A percentile compares a stretch with the other conserved stretches of the same genome.
phyloP scores from a whole-genome alignment of 441 rosid genomes.

The Adansonia rubrostipa region DNA sequence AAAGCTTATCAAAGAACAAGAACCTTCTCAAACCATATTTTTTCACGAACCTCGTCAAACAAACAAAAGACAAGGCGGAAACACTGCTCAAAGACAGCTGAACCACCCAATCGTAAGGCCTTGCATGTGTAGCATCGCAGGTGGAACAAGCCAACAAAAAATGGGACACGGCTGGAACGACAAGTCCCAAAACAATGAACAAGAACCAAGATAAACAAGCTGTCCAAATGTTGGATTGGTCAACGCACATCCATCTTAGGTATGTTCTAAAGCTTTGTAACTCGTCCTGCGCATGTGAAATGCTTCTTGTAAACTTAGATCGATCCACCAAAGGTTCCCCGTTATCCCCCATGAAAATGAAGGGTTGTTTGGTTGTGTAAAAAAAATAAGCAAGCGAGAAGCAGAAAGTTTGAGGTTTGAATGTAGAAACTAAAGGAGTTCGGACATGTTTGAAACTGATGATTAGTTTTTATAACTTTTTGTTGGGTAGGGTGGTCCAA shows the following conservation, averaged over 20 bases:
- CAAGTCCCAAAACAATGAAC: constrained; percentile 62
- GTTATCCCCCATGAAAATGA: constrained; percentile 28
- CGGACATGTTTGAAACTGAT: background rate
- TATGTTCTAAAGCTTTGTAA: constrained; percentile 70
- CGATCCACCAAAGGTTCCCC: constrained; percentile 39
- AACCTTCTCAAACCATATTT: constrained; percentile 73
- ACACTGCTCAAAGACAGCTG: constrained; percentile 78
- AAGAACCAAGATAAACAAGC: constrained; percentile 73
- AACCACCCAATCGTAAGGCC: constrained; percentile 75
- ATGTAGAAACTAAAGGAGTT: background rate
- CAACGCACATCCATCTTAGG: constrained; percentile 87
- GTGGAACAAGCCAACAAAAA: constrained; percentile 69
- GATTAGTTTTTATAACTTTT: background rate
- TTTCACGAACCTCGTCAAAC: constrained; percentile 64
- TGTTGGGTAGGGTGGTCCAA: background rate
- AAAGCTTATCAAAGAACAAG: constrained; percentile 87
- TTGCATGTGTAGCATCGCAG: constrained; percentile 67
- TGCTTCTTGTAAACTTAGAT: constrained; percentile 48
- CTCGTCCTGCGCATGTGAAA: constrained; percentile 75
- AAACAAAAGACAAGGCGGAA: constrained; percentile 75
- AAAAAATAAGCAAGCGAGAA: background rate
- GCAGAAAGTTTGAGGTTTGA: background rate
- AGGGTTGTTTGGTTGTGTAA: background rate
- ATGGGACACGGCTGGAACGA: constrained; percentile 73
- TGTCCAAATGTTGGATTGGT: constrained; percentile 63